Conservation (phyloP, 768 basidiomycete species). For the Hygrophorus pudorinus region DNA sequence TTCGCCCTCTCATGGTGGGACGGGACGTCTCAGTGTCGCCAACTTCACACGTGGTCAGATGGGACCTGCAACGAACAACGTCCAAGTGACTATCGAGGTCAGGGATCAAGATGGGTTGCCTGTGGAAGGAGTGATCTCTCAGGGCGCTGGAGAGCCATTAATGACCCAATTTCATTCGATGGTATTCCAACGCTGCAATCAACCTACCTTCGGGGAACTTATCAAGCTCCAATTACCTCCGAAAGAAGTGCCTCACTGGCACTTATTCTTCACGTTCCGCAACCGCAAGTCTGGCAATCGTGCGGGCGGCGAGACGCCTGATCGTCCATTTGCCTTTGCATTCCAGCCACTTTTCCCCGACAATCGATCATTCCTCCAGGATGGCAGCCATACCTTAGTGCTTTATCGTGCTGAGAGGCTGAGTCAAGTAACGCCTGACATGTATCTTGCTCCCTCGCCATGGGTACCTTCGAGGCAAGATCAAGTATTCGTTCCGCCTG, state of each 20-base stretch:
- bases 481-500: slow-evolving; percentile 43
- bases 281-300: slow-evolving; percentile 41
- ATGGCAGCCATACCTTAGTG: slow-evolving; percentile 78
- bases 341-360: slow-evolving; percentile 83
- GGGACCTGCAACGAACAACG: slow-evolving; percentile 48
- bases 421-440: slow-evolving; percentile 45
- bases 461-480: slow-evolving; percentile 48
- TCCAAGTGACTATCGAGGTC: slow-evolving; percentile 90
- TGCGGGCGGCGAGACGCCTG: slow-evolving; percentile 31
- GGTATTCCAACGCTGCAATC: slow-evolving; percentile 80
- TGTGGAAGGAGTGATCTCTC: slow-evolving; percentile 64
- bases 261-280: slow-evolving; percentile 91
- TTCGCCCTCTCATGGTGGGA: slow-evolving; percentile 36
- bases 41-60: slow-evolving; percentile 51
- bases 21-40: slow-evolving; percentile 48
- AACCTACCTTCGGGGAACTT: slow-evolving; percentile 89
- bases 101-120: slow-evolving; percentile 57
- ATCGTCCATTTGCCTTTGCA: slow-evolving; percentile 85
- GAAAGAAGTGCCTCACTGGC: slow-evolving; percentile 65
- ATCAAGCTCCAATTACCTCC: slow-evolving; percentile 76
- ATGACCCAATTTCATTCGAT: slow-evolving; percentile 81
- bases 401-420: slow-evolving; percentile 79
- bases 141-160: slow-evolving; percentile 78
- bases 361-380: slow-evolving; percentile 70
- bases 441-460: slow-evolving; percentile 66